A percentile compares a stretch with the other conserved stretches of the same genome.
Evolutionary conservation across 768 basidiomycete genomes (phyloP).

Genomic region (Tulasnella sp.): DNA sequence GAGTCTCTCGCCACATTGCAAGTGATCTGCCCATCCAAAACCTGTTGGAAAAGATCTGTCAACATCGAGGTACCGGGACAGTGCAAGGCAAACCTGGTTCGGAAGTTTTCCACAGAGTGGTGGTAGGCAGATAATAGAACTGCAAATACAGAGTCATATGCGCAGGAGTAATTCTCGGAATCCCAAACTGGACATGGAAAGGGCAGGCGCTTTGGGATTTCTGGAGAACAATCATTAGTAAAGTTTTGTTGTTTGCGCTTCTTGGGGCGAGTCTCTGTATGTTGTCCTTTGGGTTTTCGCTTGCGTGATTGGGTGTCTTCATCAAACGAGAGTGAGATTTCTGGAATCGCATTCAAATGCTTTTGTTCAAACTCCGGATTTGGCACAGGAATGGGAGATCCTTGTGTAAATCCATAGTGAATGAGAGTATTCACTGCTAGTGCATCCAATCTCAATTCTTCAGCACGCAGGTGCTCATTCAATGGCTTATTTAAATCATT

Average conservation of each 20-base stretch:
- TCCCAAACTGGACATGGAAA: constrained; percentile 1
- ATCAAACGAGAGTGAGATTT: not conserved
- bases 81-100: too few relatives aligned
- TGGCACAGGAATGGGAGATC: not conserved
- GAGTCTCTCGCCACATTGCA: not conserved
- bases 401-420: not conserved
- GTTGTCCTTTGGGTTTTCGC: not conserved
- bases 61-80: too few relatives aligned
- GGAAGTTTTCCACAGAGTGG: too few relatives aligned
- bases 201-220: too few relatives aligned
- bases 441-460: not conserved
- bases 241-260: too few relatives aligned
- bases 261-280: too few relatives aligned
- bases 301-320: not conserved
- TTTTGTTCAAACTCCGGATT: not conserved
- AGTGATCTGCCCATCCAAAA: too few relatives aligned
- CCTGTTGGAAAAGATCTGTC: too few relatives aligned
- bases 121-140: too few relatives aligned
- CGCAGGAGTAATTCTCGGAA: not conserved
- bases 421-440: not conserved
- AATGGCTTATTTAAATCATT: not conserved
- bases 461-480: not conserved
- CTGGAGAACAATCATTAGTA: too few relatives aligned
- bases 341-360: not conserved
- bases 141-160: not conserved